Percentiles rank a stretch among this genome's conserved stretches.
These are phyloP conservation scores for Solanum medicagineum DNA, from an alignment of 257 asterid genomes.

Conservation along the genomic window DNA sequence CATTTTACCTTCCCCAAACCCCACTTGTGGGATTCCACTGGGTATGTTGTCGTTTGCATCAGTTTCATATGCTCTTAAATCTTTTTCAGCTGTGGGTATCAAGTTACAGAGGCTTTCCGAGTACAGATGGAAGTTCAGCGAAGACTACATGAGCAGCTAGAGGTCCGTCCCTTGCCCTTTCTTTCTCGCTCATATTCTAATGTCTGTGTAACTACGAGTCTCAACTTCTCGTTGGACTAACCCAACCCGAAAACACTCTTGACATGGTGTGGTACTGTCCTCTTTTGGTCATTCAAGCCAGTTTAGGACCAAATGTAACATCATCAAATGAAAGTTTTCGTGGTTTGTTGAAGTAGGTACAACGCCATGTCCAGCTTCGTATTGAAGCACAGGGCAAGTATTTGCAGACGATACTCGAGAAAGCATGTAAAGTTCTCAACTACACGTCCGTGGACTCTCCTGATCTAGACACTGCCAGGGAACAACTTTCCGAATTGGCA, in stretches of 20 bases:
- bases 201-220: background rate
- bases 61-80: background rate
- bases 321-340: background rate
- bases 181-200: background rate
- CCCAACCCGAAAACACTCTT: background rate
- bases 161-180: constrained; percentile 30
- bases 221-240: background rate
- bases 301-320: background rate
- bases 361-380: constrained; percentile 33
- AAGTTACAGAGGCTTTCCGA: constrained; percentile 86
- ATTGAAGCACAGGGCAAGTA: constrained; percentile 36
- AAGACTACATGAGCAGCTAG: constrained; percentile 76
- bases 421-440: constrained; percentile 15
- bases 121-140: constrained; percentile 88
- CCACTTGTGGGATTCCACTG: too few relatives aligned
- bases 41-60: background rate
- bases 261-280: background rate
- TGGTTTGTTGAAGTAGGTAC: constrained; percentile 15
- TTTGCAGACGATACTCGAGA: constrained; percentile 29
- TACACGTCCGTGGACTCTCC: constrained; percentile 6
- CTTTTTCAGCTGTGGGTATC: constrained; percentile 51
- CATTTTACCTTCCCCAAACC: too few relatives aligned
- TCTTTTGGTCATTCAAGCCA: background rate
- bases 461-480: constrained; percentile 50
- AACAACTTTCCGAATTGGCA: constrained; percentile 49